phyloP scores from a whole-genome alignment of 257 asterid species.

The Fraxinus quadrangulata region DNA sequence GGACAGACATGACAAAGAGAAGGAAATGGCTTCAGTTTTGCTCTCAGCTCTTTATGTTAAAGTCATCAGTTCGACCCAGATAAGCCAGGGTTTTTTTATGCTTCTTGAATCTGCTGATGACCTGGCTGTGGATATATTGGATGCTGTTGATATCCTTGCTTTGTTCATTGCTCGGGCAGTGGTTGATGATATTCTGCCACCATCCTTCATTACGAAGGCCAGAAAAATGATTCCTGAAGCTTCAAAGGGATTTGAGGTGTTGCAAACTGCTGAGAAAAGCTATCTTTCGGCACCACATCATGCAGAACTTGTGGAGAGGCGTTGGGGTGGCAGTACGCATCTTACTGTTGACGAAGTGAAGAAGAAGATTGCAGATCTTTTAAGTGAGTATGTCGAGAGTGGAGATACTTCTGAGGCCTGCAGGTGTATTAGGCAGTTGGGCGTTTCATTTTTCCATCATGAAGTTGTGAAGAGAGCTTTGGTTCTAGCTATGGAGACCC shows the following conservation, averaged over 20 bases:
- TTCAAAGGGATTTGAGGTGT: slow-evolving; percentile 45
- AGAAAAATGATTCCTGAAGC: slow-evolving; percentile 46
- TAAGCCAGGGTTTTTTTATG: slow-evolving; percentile 77
- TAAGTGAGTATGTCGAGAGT: slow-evolving; percentile 80
- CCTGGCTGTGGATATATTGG: slow-evolving; percentile 83
- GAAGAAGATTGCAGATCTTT: slow-evolving; percentile 81
- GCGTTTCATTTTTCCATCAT: slow-evolving; percentile 93
- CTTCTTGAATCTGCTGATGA: slow-evolving; percentile 97
- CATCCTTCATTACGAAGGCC: slow-evolving; percentile 50
- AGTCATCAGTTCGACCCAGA: slow-evolving; percentile 70
- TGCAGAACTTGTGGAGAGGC: slow-evolving; percentile 92
- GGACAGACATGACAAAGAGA: slow-evolving; percentile 96
- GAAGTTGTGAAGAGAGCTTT: slow-evolving; percentile 96
- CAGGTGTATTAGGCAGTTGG: slow-evolving; percentile 83
- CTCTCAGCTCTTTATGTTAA: slow-evolving; percentile 90
- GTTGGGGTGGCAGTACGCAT: slow-evolving; percentile 99
- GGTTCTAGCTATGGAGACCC: slow-evolving; percentile 81
- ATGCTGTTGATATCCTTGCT: slow-evolving; percentile 60
- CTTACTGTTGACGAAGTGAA: slow-evolving; percentile 89
- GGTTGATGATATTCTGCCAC: slow-evolving; percentile 60
- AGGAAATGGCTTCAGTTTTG: slow-evolving; percentile 97
- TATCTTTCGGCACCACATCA: slow-evolving; percentile 98
- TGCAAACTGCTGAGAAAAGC: slow-evolving; percentile 76
- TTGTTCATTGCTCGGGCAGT: slow-evolving; percentile 55
- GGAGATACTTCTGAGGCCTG: slow-evolving; percentile 97